Percentiles rank a stretch among this genome's conserved stretches.
Evolutionary conservation across 257 asterid genomes (phyloP).

Genomic region (Gentiana macrophylla): DNA sequence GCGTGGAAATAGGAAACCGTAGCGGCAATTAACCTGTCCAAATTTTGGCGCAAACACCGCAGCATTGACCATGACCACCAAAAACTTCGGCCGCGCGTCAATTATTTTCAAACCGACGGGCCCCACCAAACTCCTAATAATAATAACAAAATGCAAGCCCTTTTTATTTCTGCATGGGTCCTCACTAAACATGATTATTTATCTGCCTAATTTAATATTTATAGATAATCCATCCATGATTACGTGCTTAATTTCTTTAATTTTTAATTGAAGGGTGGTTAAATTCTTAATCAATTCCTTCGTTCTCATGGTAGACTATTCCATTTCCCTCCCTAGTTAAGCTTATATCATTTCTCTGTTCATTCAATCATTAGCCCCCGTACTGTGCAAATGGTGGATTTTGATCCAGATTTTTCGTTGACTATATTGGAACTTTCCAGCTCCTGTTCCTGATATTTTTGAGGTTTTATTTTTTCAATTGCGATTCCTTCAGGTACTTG

Average conservation of each 20-base stretch:
- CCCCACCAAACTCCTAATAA: no score
- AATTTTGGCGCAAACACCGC: conserved; percentile 22
- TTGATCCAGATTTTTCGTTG: conserved; percentile 1
- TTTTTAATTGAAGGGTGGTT: no score
- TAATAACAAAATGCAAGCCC: no score
- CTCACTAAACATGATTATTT: no score
- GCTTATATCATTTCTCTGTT: background rate
- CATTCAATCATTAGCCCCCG: background rate
- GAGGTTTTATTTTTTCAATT: conserved; percentile 13
- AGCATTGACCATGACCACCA: conserved; percentile 23
- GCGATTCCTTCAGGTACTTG: background rate
- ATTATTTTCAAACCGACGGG: background rate
- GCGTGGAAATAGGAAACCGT: background rate
- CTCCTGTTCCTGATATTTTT: conserved; percentile 4
- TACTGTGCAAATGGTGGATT: background rate
- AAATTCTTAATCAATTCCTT: background rate
- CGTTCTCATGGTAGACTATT: background rate
- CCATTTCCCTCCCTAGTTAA: background rate
- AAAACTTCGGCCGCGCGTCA: conserved; percentile 22
- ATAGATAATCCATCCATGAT: background rate
- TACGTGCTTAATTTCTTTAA: no score
- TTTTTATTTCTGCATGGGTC: no score
- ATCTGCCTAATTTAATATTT: background rate
- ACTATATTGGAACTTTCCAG: conserved; percentile 4
- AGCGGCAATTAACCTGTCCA: conserved; percentile 6